phyloP scores from a whole-genome alignment of 768 basidiomycete species.

The Rhodocollybia butyracea region DNA sequence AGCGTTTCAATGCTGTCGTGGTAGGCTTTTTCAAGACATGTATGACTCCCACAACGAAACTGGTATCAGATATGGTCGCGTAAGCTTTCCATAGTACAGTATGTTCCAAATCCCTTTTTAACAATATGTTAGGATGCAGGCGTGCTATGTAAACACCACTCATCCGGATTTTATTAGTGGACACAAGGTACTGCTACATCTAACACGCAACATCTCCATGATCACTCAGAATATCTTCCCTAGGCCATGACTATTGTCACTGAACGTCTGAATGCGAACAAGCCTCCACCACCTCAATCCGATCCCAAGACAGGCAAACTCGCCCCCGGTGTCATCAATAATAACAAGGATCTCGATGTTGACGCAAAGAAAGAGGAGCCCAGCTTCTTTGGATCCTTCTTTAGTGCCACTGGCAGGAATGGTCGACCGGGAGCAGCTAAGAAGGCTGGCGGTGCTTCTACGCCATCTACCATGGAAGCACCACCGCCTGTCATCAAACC shows the following conservation, averaged over 20 bases:
- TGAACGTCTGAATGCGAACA: constrained; percentile 79
- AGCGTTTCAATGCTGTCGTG: constrained; percentile 93
- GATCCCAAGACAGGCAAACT: constrained; percentile 75
- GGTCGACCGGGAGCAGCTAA: constrained; percentile 53
- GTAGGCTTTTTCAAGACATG: constrained; percentile 95
- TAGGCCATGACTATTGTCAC: constrained; percentile 87
- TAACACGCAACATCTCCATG: not conserved
- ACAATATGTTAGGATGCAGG: constrained; percentile 74
- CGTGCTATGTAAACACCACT: constrained; percentile 98
- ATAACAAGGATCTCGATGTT: constrained; percentile 91
- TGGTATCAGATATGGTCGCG: constrained; percentile 91
- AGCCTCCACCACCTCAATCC: constrained; percentile 52
- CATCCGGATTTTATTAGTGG: constrained; percentile 98
- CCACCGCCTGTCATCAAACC: constrained; percentile 89
- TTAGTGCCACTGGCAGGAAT: constrained; percentile 50
- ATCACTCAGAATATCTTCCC: constrained; percentile 4
- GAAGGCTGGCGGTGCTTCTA: constrained; percentile 39
- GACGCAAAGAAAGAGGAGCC: constrained; percentile 86
- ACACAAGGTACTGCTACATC: constrained; percentile 57
- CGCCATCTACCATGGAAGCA: constrained; percentile 48
- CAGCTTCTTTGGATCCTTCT: constrained; percentile 96
- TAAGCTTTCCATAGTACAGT: constrained; percentile 37
- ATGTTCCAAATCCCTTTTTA: not conserved
- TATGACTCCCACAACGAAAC: constrained; percentile 93
- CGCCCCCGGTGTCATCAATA: constrained; percentile 69